phyloP scores from a whole-genome alignment of 768 basidiomycete genomes.

The Lepiota subincarnata region DNA sequence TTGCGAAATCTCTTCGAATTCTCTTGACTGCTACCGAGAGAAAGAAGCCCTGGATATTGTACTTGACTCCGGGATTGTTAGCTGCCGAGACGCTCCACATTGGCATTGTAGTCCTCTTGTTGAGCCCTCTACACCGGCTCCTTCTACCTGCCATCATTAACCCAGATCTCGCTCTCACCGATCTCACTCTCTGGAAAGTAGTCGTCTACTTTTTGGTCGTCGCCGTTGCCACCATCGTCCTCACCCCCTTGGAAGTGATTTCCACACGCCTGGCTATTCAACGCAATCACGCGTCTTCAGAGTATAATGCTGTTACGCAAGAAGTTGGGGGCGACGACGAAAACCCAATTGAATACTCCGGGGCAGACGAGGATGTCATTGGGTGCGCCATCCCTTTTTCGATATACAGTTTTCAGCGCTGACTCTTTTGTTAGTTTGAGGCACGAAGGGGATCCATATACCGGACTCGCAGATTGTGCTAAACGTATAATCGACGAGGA shows the following conservation, averaged over 20 bases:
- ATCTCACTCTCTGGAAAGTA: conserved; percentile 48
- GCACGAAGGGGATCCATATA: conserved; percentile 75
- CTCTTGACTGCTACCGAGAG: conserved; percentile 81
- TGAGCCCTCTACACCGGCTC: conserved; percentile 43
- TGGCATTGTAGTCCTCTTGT: conserved; percentile 39
- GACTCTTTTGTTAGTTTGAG: conserved; percentile 46
- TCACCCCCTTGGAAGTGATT: conserved; percentile 80
- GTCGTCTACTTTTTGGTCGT: conserved; percentile 56
- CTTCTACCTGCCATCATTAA: conserved; percentile 38
- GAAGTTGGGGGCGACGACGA: conserved; percentile 67
- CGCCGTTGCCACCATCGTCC: conserved; percentile 49
- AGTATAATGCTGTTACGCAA: conserved; percentile 70
- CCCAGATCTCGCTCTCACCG: conserved; percentile 27
- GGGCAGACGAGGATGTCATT: conserved; percentile 78
- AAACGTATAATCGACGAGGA: conserved; percentile 79
- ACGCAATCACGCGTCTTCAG: conserved; percentile 74
- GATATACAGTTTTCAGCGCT: background rate
- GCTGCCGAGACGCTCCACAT: conserved; percentile 51
- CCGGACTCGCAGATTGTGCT: conserved; percentile 68
- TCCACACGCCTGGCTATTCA: conserved; percentile 77
- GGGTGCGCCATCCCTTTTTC: conserved; percentile 44
- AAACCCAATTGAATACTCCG: conserved; percentile 58
- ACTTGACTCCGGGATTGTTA: conserved; percentile 73
- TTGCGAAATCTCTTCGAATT: conserved; percentile 56
- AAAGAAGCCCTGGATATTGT: conserved; percentile 73